Percentiles rank a stretch among this genome's conserved stretches.
These are phyloP conservation scores for Penicillium sclerotigenum DNA, from an alignment of 2,329 filamentous ascomycete genomes.

Conservation along the genomic window DNA sequence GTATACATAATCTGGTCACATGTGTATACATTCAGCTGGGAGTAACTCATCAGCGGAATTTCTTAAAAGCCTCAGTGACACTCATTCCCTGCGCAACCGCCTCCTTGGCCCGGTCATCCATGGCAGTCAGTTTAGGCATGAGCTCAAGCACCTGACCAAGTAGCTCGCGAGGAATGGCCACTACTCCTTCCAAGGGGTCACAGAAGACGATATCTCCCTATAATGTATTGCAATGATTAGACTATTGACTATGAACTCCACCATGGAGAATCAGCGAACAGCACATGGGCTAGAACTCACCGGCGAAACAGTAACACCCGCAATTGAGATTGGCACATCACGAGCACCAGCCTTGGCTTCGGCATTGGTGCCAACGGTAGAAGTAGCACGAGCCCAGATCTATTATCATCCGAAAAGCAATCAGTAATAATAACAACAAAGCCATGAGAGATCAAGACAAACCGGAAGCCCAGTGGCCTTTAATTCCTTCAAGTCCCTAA, in stretches of 20 bases:
- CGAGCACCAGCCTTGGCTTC: conserved; percentile 43
- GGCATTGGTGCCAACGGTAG: conserved; percentile 46
- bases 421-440: conserved; percentile 6
- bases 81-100: conserved; percentile 62
- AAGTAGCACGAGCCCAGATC: conserved; percentile 45
- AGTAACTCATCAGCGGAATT: conserved; percentile 41
- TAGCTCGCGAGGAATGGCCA: conserved; percentile 62
- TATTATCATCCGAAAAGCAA: conserved; percentile 14
- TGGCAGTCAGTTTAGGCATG: conserved; percentile 51
- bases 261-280: neutral
- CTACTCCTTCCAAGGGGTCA: conserved; percentile 67
- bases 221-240: neutral
- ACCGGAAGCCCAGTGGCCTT: conserved; percentile 56
- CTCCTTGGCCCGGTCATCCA: conserved; percentile 61
- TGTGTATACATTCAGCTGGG: neutral
- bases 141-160: conserved; percentile 60
- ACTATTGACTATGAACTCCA: neutral
- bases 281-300: conserved; percentile 27
- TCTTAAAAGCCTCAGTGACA: conserved; percentile 65
- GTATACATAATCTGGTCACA: neutral
- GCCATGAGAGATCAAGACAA: conserved; percentile 14
- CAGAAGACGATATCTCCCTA: conserved; percentile 67
- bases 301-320: conserved; percentile 42
- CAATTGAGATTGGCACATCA: conserved; percentile 41
- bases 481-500: conserved; percentile 64